Evolutionary conservation across 108 stramenopile genomes (phyloP), one percentile per base, ranked within the genome.

Genomic region (Stephanodiscus minutulus): DNA sequence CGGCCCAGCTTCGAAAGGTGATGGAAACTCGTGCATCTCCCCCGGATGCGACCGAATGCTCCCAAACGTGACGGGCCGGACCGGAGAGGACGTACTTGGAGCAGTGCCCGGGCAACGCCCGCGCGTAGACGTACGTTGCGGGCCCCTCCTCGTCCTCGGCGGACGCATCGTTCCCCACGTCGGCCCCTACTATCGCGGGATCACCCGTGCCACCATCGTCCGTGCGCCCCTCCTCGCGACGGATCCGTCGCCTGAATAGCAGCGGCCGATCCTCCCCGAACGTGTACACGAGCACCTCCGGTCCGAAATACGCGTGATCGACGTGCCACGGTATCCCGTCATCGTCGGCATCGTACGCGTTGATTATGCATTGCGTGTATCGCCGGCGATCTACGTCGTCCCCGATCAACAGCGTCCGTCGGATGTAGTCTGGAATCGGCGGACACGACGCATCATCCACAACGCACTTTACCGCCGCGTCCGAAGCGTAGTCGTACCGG

Each of bases 361-460:
- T 83, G 41, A 83, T 78, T 43, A 83, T 83, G 60, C 82, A 83
- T 53, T 83, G 82, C 22, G 72, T 74, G 46, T 77, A 83, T 61
- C 50, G 24, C 5, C 31, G 31, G 5, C 31, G 31, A 33, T 33
- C 31, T n/a, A n/a, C n/a, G 31, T 33, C 31, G 53, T 29, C 33
- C n/a, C 25, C 31, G 27, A 17, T 7, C 37, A 79, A 27, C 17
- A 83, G 68, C 18, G 72, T 41, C 36, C 43, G 36, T 15, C 61
- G 60, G 17, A 83, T 58, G 27, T 66, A 39, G 10, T 49, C 53
- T 33, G 76, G 77, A 21, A 83, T 68, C 31, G 31, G 31, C 11
- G 64, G 61, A 15, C 65, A 66, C 11, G 61, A 36, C 55, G 49
- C 18, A 11, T 50, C 63, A 28, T 27, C 37, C 28, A 15, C 52